Conservation (phyloP, 2,329 filamentous ascomycete species). For the Sporothrix dimorphospora region DNA sequence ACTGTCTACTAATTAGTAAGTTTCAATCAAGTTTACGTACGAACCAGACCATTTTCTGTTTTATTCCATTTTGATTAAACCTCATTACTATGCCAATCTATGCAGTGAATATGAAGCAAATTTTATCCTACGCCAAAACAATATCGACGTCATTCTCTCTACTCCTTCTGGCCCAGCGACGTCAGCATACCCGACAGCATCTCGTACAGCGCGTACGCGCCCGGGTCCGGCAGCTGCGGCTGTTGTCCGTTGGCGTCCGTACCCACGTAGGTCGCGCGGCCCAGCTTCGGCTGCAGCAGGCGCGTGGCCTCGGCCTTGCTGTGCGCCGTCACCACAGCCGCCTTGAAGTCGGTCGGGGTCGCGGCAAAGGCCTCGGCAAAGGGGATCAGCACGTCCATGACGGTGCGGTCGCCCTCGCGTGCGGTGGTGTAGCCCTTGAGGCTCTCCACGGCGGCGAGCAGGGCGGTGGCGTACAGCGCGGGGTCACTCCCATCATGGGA, state of each 20-base stretch:
- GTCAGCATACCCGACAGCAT: slow-evolving; percentile 16
- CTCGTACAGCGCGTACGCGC: slow-evolving; percentile 50
- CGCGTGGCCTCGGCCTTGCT: slow-evolving; percentile 65
- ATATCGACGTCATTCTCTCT: too few species aligned
- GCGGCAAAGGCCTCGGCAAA: slow-evolving; percentile 54
- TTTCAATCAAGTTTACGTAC: too few species aligned
- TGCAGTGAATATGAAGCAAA: background rate
- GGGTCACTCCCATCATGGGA: slow-evolving; percentile 9
- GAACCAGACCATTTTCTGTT: background rate
- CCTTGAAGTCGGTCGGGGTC: slow-evolving; percentile 50
- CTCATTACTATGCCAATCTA: background rate
- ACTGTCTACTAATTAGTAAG: too few species aligned
- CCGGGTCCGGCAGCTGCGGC: slow-evolving; percentile 63
- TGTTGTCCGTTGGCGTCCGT: slow-evolving; percentile 50
- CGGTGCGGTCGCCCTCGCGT: slow-evolving; percentile 58
- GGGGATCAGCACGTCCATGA: slow-evolving; percentile 61
- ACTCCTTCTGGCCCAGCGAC: slow-evolving; percentile 1
- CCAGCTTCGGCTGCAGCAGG: slow-evolving; percentile 66
- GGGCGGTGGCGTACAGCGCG: slow-evolving; percentile 48
- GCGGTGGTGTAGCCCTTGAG: slow-evolving; percentile 57
- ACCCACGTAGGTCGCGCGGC: slow-evolving; percentile 69
- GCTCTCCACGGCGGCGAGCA: slow-evolving; percentile 49
- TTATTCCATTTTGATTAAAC: background rate
- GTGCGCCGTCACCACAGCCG: slow-evolving; percentile 61
- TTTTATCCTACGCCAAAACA: background rate